Percentiles rank a stretch among this genome's conserved stretches.
Conservation (phyloP, 768 basidiomycete species). For the Lactarius tabidus region DNA sequence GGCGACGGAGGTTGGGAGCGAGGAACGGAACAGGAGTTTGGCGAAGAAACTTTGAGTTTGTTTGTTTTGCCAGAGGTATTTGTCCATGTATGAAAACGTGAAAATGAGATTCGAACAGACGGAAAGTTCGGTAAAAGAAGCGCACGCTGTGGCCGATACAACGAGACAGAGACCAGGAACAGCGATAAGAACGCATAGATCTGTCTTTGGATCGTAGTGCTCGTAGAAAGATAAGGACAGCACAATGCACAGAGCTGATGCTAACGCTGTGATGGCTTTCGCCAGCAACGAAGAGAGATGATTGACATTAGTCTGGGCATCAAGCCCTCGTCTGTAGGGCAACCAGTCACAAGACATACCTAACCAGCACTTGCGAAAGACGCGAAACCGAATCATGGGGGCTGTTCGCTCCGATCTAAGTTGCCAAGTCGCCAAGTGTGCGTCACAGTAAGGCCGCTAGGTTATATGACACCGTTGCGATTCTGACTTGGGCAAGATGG, state of each 20-base stretch:
- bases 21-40: slow-evolving; percentile 17
- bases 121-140: not conserved
- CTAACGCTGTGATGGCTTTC: slow-evolving; percentile 12
- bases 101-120: not conserved
- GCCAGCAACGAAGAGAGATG: not conserved
- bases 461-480: not conserved
- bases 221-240: slow-evolving; percentile 15
- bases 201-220: slow-evolving; percentile 18
- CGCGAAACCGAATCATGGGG: slow-evolving; percentile 20
- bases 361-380: slow-evolving; percentile 26
- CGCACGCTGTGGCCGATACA: slow-evolving; percentile 1
- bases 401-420: not conserved
- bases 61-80: not conserved
- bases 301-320: not conserved
- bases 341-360: slow-evolving; percentile 5
- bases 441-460: not conserved
- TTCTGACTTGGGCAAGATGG: not conserved
- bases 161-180: slow-evolving; percentile 19
- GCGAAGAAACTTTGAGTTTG: slow-evolving; percentile 9
- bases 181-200: slow-evolving; percentile 21
- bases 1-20: slow-evolving; percentile 18
- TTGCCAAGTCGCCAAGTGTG: not conserved
- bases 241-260: slow-evolving; percentile 14
- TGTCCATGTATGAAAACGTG: not conserved
- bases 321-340: not conserved